Percentiles rank a stretch among this genome's conserved stretches.
Evolutionary conservation across 2,329 filamentous ascomycete species (phyloP).

Genomic region (Penicillium sp.): DNA sequence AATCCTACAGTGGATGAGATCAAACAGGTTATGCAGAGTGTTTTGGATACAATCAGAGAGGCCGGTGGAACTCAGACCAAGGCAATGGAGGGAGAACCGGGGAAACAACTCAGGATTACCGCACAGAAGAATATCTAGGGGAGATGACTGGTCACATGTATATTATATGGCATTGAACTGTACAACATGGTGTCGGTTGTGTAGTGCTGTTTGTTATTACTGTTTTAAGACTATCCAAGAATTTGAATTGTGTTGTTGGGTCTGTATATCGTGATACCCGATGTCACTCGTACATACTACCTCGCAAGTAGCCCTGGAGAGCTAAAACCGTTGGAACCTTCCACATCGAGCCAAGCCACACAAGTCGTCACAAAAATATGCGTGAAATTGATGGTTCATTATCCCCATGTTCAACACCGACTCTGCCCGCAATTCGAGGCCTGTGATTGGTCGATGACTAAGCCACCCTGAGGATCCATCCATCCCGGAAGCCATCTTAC

Average conservation of each 20-base stretch:
- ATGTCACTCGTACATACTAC: background rate
- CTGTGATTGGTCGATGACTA: slow-evolving; percentile 43
- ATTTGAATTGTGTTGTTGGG: background rate
- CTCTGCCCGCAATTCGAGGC: slow-evolving; percentile 29
- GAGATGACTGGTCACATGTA: background rate
- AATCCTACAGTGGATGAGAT: slow-evolving; percentile 63
- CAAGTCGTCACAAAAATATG: background rate
- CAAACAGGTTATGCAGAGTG: slow-evolving; percentile 54
- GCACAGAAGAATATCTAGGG: slow-evolving; percentile 34
- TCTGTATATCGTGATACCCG: background rate
- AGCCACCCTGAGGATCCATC: slow-evolving; percentile 26
- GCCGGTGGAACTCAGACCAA: slow-evolving; percentile 44
- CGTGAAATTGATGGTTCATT: background rate
- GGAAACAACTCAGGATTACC: slow-evolving; percentile 39
- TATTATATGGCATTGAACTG: background rate
- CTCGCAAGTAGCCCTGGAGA: background rate
- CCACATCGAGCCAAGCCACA: background rate
- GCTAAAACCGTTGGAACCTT: background rate
- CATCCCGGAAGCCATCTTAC: slow-evolving; percentile 9
- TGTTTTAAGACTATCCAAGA: background rate
- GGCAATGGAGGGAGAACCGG: slow-evolving; percentile 44
- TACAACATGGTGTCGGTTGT: background rate
- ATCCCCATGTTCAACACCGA: background rate
- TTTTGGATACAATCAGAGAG: slow-evolving; percentile 49
- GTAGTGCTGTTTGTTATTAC: background rate